A percentile compares a stretch with the other conserved stretches of the same genome.
These are phyloP conservation scores for Cystobasidiopsis lactophilus DNA, from an alignment of 768 basidiomycete genomes.

Conservation along the genomic window DNA sequence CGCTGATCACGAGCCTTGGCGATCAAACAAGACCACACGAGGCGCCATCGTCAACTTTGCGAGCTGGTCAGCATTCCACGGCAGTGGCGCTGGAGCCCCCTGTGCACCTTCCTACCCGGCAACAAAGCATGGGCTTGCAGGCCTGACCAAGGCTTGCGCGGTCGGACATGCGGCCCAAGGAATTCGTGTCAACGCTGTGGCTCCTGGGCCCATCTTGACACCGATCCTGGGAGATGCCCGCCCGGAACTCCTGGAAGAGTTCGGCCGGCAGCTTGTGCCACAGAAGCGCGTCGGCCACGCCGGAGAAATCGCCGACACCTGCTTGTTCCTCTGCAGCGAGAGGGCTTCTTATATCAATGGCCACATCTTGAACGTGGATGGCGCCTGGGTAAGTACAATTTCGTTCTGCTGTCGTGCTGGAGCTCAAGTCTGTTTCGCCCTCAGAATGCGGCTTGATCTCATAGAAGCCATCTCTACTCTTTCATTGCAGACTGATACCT, in stretches of 20 bases:
- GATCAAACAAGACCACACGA: neutral
- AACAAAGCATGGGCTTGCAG: too few relatives aligned
- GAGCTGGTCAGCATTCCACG: neutral
- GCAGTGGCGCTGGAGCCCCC: neutral
- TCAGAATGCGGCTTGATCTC: too few relatives aligned
- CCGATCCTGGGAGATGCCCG: neutral
- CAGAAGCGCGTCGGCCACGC: neutral
- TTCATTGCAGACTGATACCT: too few relatives aligned
- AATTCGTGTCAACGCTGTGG: constrained; percentile 1
- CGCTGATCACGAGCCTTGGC: too few relatives aligned
- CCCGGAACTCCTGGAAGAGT: neutral
- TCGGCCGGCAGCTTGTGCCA: neutral
- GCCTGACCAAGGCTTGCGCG: neutral
- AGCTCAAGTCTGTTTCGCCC: too few relatives aligned
- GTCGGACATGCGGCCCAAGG: constrained; percentile 1
- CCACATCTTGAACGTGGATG: neutral
- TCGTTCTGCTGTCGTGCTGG: too few relatives aligned
- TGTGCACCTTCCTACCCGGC: neutral
- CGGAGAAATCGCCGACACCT: neutral
- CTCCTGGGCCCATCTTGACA: neutral
- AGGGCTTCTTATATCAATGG: neutral
- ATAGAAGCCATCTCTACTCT: too few relatives aligned
- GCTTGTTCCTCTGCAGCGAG: neutral
- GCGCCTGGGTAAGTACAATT: too few relatives aligned
- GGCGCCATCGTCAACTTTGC: neutral